phyloP scores from a whole-genome alignment of 768 basidiomycete species.

The Polyporus arcularius region DNA sequence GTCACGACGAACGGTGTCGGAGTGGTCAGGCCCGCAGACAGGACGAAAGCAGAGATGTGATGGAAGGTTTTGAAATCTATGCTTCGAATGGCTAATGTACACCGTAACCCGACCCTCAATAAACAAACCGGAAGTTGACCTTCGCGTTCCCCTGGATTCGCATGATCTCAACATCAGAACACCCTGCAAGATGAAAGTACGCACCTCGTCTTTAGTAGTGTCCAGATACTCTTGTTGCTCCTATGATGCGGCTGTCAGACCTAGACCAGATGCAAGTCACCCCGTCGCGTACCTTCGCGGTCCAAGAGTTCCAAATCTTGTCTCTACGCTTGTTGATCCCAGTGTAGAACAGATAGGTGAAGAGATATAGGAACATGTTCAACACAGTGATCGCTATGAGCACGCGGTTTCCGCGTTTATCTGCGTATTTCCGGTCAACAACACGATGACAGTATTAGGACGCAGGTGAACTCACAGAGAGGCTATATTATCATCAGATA shows the following conservation, averaged over 20 bases:
- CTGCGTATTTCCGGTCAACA: slow-evolving; percentile 31
- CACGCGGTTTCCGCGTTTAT: slow-evolving; percentile 59
- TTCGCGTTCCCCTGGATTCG: slow-evolving; percentile 48
- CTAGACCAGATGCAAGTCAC: not conserved
- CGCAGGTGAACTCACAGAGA: slow-evolving; percentile 20
- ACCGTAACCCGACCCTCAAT: slow-evolving; percentile 30
- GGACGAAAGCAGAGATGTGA: no score
- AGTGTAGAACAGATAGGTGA: slow-evolving; percentile 58
- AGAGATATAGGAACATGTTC: slow-evolving; percentile 55
- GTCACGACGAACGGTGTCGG: no score
- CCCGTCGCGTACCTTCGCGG: slow-evolving; percentile 40
- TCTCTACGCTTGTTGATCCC: slow-evolving; percentile 50
- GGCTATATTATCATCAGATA: slow-evolving; percentile 21
- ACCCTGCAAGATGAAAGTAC: not conserved
- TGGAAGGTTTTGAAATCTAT: no score
- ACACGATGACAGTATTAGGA: not conserved
- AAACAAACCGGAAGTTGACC: slow-evolving; percentile 65
- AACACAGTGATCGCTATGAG: slow-evolving; percentile 55
- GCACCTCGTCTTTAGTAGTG: slow-evolving; percentile 50
- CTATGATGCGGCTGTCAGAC: slow-evolving; percentile 29
- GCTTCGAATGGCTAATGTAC: not conserved
- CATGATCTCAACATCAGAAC: not conserved
- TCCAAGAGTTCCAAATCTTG: slow-evolving; percentile 52
- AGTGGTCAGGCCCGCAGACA: no score
- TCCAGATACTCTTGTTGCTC: slow-evolving; percentile 57